A percentile compares a stretch with the other conserved stretches of the same genome.
Evolutionary conservation across 305 asterid species (phyloP).

Genomic region (Solanum chacoense): DNA sequence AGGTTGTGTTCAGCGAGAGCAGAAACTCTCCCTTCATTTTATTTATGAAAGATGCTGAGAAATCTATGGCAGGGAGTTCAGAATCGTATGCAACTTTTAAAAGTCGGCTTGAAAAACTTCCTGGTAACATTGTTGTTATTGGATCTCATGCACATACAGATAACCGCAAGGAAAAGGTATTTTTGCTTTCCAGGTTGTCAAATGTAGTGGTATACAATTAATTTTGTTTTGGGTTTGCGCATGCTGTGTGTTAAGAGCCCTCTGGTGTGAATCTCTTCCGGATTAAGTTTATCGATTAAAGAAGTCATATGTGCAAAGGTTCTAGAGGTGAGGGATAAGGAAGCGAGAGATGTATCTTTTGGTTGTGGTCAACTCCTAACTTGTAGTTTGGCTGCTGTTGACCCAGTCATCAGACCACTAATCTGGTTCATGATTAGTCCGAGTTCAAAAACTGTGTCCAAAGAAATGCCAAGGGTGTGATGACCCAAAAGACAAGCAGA

Average conservation of each 20-base stretch:
- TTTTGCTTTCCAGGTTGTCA: not conserved
- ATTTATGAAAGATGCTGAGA: constrained; percentile 89
- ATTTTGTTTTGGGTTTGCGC: not conserved
- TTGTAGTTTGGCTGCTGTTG: not conserved
- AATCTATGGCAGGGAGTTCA: constrained; percentile 63
- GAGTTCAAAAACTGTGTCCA: not conserved
- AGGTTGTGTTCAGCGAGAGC: constrained; percentile 68
- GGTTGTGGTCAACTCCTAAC: not conserved
- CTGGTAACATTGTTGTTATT: constrained; percentile 59
- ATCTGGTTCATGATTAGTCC: not conserved
- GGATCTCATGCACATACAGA: constrained; percentile 61
- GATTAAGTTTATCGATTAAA: not conserved
- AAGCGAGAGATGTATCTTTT: not conserved
- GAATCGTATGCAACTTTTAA: constrained; percentile 53
- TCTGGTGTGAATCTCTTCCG: not conserved
- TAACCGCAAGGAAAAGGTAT: constrained; percentile 68
- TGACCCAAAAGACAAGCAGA: not conserved
- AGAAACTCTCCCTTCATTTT: constrained; percentile 69
- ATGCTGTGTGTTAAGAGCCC: not conserved
- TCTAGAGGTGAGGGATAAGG: not conserved
- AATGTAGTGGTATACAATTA: not conserved
- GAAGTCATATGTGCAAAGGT: not conserved
- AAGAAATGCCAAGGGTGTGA: not conserved
- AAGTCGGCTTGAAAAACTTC: constrained; percentile 65
- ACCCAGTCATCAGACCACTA: not conserved